A percentile compares a stretch with the other conserved stretches of the same genome.
Conservation (phyloP, 177 flowering plant species). For the Tripterygium wilfordii region DNA sequence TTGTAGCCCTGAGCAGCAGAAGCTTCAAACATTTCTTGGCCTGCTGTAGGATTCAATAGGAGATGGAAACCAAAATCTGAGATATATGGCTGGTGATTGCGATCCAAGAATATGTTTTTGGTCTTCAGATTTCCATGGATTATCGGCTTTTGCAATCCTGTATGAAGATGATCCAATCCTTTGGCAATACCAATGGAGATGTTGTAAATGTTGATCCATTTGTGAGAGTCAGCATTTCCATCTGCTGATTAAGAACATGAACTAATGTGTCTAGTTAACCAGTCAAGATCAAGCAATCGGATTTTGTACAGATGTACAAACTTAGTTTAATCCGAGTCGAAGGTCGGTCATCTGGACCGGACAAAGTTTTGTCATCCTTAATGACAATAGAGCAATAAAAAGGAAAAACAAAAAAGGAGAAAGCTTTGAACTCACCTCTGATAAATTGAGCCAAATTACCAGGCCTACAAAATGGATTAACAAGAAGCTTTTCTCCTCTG, state of each 20-base stretch:
- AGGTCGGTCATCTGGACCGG: too few species aligned
- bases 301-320: too few species aligned
- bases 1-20: slow-evolving; percentile 77
- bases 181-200: slow-evolving; percentile 68
- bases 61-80: slow-evolving; percentile 80
- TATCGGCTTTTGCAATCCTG: slow-evolving; percentile 52
- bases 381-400: too few species aligned
- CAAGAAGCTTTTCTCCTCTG: slow-evolving; percentile 91
- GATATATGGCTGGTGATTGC: slow-evolving; percentile 39
- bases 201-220: slow-evolving; percentile 57
- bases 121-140: slow-evolving; percentile 93
- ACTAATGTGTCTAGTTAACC: too few species aligned
- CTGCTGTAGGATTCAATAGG: slow-evolving; percentile 59
- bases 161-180: slow-evolving; percentile 82
- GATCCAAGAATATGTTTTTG: slow-evolving; percentile 68
- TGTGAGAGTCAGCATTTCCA: slow-evolving; percentile 44
- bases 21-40: slow-evolving; percentile 79
- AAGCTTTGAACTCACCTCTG: slow-evolving; percentile 63
- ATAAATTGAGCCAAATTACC: slow-evolving; percentile 74
- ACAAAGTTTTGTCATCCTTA: too few species aligned
- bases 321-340: too few species aligned
- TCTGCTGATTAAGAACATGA: slow-evolving; percentile 30
- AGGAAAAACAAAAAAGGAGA: too few species aligned
- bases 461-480: slow-evolving; percentile 67
- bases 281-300: too few species aligned